Conservation (phyloP, 179 eudicot species). For the Beta corolliflora region DNA sequence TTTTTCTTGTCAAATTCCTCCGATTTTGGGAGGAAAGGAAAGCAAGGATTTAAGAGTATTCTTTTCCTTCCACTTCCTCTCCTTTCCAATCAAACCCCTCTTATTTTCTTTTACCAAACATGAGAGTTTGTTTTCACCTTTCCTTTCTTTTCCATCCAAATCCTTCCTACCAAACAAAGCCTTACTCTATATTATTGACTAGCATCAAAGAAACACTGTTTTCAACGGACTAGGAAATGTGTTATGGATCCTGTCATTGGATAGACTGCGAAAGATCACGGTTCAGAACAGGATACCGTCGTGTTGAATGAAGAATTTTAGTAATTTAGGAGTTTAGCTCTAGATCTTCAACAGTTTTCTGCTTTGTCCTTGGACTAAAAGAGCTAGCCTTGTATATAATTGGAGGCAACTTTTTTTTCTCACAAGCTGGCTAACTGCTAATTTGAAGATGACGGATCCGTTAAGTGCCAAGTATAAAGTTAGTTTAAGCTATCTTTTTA, state of each 20-base stretch:
- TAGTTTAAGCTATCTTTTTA: not conserved
- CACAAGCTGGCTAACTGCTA: not conserved
- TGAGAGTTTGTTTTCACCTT: too few species aligned
- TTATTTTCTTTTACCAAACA: too few species aligned
- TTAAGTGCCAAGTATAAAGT: not conserved
- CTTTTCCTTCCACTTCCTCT: too few species aligned
- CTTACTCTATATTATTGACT: not conserved
- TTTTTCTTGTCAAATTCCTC: too few species aligned
- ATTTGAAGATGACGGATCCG: not conserved
- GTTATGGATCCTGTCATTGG: not conserved
- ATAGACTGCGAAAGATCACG: not conserved
- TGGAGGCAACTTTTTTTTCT: not conserved
- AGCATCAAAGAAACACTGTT: not conserved
- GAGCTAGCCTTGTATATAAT: not conserved
- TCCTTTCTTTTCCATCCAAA: too few species aligned
- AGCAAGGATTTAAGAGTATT: too few species aligned
- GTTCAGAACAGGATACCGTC: not conserved
- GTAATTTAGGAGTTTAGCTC: not conserved
- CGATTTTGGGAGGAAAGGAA: too few species aligned
- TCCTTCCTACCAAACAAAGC: too few species aligned
- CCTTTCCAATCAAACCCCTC: too few species aligned
- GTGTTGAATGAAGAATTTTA: not conserved
- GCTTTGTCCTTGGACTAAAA: not conserved
- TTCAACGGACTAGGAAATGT: not conserved
- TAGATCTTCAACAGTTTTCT: not conserved